Base-by-base conservation (phyloP, 2,329 filamentous ascomycete species). In the Chrysoporthe puriensis region DNA sequence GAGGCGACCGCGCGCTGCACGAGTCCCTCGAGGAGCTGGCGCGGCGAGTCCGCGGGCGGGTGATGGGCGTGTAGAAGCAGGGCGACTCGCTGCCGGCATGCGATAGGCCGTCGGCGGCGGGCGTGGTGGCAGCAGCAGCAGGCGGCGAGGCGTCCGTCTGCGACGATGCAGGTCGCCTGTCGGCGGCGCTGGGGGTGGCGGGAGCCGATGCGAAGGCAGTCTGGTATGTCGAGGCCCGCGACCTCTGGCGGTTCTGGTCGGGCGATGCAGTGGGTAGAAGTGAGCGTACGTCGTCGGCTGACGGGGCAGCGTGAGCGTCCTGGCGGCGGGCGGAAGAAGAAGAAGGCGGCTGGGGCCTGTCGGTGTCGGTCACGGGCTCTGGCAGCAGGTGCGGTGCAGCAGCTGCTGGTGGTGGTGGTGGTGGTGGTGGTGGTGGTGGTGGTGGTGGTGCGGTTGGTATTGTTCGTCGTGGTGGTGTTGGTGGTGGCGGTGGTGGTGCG, bases 181-280 rank as follows among this genome's bases (percentile, higher is more conserved):
- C 60, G 52, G 76, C 72, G 64, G 73, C 71, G 62, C 69, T 42
- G 66, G 62, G 64, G 66, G 73, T 67, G 68, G 54, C 67, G 54
- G 67, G 66, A 9, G 65, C 56, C 11, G 73, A 64, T 64, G 72
- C 68, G n/a, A 76, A 70, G 59, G 76, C 71, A 66, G 75, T 72
- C 71, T 80, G 78, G 70, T 79, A 77, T 62, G 79, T 79, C 69
- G 77, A 77, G 62, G 79, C 77, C 72, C 78, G 79, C 73, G 73
- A 77, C 70, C 73, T 75, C 59, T 66, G 66, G 42, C 73, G 72
- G 71, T 72, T 75, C 21, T 54, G 46, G 32, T 52, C 36, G 13
- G 70, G 66, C 16, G 69, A 67, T 2, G 50, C 18, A 7, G 32
- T 63, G 50, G 40, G 48, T 16, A 40, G 54, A 56, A 68, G 65